These are phyloP conservation scores for Podochytrium sp. DNA, from an alignment of 192 early-diverging fungal species.

Conservation along the genomic window DNA sequence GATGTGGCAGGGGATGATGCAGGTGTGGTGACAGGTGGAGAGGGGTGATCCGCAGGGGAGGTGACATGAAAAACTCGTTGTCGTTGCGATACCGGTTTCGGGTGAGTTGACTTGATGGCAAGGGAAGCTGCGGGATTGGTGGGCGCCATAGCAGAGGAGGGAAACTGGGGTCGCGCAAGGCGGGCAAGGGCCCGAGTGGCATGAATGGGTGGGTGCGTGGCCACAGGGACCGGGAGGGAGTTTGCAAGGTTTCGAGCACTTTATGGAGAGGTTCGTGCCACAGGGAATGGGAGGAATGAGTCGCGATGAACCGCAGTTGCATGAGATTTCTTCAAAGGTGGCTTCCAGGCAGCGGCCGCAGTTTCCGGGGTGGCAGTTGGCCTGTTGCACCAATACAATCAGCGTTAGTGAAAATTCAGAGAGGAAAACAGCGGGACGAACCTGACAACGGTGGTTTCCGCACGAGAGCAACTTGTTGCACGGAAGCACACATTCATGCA, in stretches of 20 bases:
- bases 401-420: neutral
- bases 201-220: neutral
- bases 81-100: neutral
- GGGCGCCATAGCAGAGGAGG: neutral
- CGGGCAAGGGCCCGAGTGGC: conserved; percentile 19
- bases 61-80: neutral
- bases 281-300: conserved; percentile 25
- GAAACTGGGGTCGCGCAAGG: conserved; percentile 3
- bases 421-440: neutral
- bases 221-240: neutral
- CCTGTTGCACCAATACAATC: neutral
- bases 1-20: neutral
- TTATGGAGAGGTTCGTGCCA: conserved; percentile 4
- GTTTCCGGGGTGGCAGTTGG: conserved; percentile 2
- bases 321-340: conserved; percentile 28
- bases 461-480: conserved; percentile 8
- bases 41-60: neutral
- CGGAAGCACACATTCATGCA: conserved; percentile 9
- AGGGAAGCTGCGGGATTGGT: conserved; percentile 8
- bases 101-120: neutral
- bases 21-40: conserved; percentile 4
- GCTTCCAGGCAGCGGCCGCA: conserved; percentile 25
- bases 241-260: neutral
- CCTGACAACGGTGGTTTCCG: conserved; percentile 13
- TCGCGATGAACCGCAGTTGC: conserved; percentile 20